These are phyloP conservation scores for Lactarius deliciosus DNA, from an alignment of 768 basidiomycete species.

Conservation along the genomic window DNA sequence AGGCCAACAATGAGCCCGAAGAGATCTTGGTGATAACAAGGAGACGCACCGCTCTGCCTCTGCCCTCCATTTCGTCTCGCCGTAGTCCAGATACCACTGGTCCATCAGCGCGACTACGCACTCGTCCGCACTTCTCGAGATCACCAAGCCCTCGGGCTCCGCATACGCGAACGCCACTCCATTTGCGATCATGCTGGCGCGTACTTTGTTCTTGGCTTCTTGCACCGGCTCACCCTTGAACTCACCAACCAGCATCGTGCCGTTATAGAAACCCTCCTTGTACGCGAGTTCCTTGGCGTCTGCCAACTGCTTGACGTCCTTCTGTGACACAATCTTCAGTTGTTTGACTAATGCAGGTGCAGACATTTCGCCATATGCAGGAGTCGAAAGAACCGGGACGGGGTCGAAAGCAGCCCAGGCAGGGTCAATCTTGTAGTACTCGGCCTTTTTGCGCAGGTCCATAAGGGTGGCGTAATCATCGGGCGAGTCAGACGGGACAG, in stretches of 20 bases:
- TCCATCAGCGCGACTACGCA: conserved; percentile 98
- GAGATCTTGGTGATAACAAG: conserved; percentile 6
- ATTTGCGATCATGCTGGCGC: conserved; percentile 74
- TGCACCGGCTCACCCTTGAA: conserved; percentile 87
- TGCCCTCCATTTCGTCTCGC: conserved; percentile 85
- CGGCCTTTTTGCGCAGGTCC: conserved; percentile 94
- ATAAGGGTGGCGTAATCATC: conserved; percentile 90
- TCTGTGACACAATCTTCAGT: conserved; percentile 93
- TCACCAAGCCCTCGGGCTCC: conserved; percentile 89
- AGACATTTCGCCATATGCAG: conserved; percentile 89
- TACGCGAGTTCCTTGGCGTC: conserved; percentile 98
- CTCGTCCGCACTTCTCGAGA: conserved; percentile 91
- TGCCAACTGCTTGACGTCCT: conserved; percentile 87
- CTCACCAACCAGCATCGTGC: conserved; percentile 87
- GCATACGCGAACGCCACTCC: conserved; percentile 88
- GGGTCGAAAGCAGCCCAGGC: conserved; percentile 84
- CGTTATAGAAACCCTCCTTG: conserved; percentile 97
- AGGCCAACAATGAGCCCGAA: conserved; percentile 8
- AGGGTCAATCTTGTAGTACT: conserved; percentile 93
- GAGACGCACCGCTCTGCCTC: conserved; percentile 73
- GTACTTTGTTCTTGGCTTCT: conserved; percentile 88
- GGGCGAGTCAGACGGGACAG: conserved; percentile 96
- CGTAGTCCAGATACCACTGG: conserved; percentile 99
- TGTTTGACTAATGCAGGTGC: conserved; percentile 82
- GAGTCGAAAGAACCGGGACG: conserved; percentile 83